Percentiles rank a stretch among this genome's conserved stretches.
Conservation (phyloP, 2,329 filamentous ascomycete genomes). For the Gremmenia infestans region DNA sequence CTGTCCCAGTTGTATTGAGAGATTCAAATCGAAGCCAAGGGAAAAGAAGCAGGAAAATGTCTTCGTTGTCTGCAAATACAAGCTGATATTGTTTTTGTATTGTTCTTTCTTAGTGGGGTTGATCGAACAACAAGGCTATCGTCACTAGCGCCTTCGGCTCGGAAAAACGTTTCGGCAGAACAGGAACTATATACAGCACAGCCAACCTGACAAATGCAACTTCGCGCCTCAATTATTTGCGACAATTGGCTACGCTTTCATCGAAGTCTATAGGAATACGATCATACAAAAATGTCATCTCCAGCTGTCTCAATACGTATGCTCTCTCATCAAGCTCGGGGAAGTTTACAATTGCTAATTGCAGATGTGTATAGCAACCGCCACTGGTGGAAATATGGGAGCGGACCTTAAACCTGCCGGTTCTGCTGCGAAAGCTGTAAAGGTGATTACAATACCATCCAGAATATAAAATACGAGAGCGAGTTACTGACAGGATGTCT, state of each 20-base stretch:
- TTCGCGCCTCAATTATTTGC: background rate
- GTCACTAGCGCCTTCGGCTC: background rate
- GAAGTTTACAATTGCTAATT: constrained; percentile 1
- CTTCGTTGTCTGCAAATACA: background rate
- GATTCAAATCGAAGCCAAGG: background rate
- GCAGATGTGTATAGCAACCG: constrained; percentile 22
- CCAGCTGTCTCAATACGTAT: constrained; percentile 26
- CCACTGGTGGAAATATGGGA: constrained; percentile 25
- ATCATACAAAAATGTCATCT: constrained; percentile 25
- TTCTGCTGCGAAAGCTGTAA: constrained; percentile 20
- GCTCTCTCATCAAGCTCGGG: background rate
- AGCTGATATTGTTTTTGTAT: background rate
- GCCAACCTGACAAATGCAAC: constrained; percentile 14
- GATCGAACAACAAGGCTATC: background rate
- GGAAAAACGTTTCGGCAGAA: background rate
- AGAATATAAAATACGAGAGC: too few relatives aligned
- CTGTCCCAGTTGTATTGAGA: constrained; percentile 2
- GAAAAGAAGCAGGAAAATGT: background rate
- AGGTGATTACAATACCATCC: constrained; percentile 17
- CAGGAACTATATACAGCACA: constrained; percentile 14
- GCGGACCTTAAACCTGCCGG: constrained; percentile 24
- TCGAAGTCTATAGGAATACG: constrained; percentile 15
- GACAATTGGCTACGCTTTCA: constrained; percentile 16
- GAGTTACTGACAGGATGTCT: constrained; percentile 2
- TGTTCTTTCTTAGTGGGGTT: constrained; percentile 12